Conservation (phyloP, 2,329 filamentous ascomycete species). For the Neofusicoccum laricinum region DNA sequence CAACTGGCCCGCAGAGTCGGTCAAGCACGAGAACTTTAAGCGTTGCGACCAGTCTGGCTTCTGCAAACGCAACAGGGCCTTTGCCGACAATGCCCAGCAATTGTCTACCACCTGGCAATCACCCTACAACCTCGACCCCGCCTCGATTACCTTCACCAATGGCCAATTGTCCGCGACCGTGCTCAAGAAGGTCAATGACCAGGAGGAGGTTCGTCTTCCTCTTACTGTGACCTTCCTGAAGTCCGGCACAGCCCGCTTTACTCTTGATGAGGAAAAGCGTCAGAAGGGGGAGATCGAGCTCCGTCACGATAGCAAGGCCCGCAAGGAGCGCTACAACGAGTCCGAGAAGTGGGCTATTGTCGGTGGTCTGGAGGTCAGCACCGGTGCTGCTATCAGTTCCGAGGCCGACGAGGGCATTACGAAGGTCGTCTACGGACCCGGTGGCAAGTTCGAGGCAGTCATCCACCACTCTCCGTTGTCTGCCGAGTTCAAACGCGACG, state of each 20-base stretch:
- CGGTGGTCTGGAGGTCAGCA: conserved; percentile 72
- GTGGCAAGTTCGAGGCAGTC: conserved; percentile 73
- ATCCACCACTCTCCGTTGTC: conserved; percentile 80
- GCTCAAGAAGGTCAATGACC: conserved; percentile 70
- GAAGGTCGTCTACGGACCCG: conserved; percentile 73
- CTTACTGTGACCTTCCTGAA: conserved; percentile 85
- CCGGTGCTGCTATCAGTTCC: conserved; percentile 64
- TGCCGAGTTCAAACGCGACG: conserved; percentile 83
- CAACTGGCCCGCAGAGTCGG: conserved; percentile 35
- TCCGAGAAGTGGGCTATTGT: conserved; percentile 82
- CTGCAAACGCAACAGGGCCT: conserved; percentile 90
- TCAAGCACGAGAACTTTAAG: conserved; percentile 97
- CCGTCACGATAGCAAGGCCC: conserved; percentile 75
- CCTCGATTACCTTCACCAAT: conserved; percentile 71
- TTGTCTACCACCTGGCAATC: conserved; percentile 68
- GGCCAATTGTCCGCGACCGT: conserved; percentile 77
- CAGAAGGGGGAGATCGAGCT: conserved; percentile 86
- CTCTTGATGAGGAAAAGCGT: conserved; percentile 86
- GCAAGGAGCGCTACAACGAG: conserved; percentile 95
- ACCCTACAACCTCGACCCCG: conserved; percentile 73
- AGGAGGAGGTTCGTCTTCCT: conserved; percentile 73
- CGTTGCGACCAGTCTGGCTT: conserved; percentile 95
- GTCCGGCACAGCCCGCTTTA: conserved; percentile 82
- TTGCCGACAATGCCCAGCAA: conserved; percentile 72
- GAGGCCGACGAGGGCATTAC: conserved; percentile 65